These are phyloP conservation scores for Aspergillus sp. DNA, from an alignment of 2,329 filamentous ascomycete genomes.

Conservation along the genomic window DNA sequence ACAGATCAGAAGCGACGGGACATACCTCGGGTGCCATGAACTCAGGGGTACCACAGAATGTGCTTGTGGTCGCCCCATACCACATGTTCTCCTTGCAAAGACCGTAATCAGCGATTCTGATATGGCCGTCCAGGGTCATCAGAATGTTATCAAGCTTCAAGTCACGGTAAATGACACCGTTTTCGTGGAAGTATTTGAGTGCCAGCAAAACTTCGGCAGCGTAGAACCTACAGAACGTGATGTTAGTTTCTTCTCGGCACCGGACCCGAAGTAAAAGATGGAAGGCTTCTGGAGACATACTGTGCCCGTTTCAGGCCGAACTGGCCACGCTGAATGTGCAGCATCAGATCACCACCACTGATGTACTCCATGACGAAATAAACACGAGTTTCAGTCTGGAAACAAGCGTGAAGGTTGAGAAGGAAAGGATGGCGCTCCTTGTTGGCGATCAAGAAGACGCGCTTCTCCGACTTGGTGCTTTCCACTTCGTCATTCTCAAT, in stretches of 20 bases:
- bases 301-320: conserved; percentile 96
- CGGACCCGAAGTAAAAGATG: not conserved
- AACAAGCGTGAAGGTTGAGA: conserved; percentile 92
- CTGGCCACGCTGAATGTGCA: conserved; percentile 95
- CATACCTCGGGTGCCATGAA: conserved; percentile 97
- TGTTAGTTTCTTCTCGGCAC: not conserved
- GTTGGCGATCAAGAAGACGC: conserved; percentile 95
- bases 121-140: conserved; percentile 90
- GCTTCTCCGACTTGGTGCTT: conserved; percentile 95
- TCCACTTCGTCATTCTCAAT: conserved; percentile 99
- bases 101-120: conserved; percentile 98
- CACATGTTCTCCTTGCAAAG: conserved; percentile 99
- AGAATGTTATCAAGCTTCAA: conserved; percentile 86
- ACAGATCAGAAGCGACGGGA: not conserved
- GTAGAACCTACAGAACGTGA: conserved; percentile 67
- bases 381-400: conserved; percentile 96
- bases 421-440: conserved; percentile 96
- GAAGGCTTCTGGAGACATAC: conserved; percentile 53
- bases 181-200: conserved; percentile 98
- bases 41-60: conserved; percentile 98
- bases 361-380: conserved; percentile 99
- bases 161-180: conserved; percentile 93
- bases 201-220: conserved; percentile 96
- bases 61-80: conserved; percentile 95
- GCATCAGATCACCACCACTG: conserved; percentile 96